Conservation (phyloP, 805 yeast genomes). For the Wickerhamomyces kurtzmanii region DNA sequence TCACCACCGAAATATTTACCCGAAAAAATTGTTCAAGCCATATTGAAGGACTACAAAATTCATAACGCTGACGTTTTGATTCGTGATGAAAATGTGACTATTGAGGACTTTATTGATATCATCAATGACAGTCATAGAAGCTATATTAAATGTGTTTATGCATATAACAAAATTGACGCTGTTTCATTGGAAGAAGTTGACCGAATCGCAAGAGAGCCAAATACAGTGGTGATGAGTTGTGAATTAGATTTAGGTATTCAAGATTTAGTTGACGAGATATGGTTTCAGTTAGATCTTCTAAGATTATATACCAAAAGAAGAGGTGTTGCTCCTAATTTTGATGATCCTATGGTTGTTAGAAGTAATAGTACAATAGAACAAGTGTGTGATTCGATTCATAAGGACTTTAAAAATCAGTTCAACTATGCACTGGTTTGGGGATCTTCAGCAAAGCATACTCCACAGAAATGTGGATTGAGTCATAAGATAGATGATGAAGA, state of each 20-base stretch:
- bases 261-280: conserved; percentile 85
- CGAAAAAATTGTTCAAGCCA: conserved; percentile 67
- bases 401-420: conserved; percentile 86
- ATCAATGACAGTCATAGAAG: conserved; percentile 82
- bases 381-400: conserved; percentile 85
- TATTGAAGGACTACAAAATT: conserved; percentile 78
- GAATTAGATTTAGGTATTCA: conserved; percentile 78
- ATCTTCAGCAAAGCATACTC: conserved; percentile 86
- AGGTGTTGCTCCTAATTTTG: conserved; percentile 72
- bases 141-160: conserved; percentile 86
- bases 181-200: conserved; percentile 93
- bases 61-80: conserved; percentile 91
- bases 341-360: conserved; percentile 88
- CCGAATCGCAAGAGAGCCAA: conserved; percentile 82
- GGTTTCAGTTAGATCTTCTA: conserved; percentile 76
- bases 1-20: conserved; percentile 76
- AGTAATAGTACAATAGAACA: conserved; percentile 69
- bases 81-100: conserved; percentile 80
- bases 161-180: conserved; percentile 91
- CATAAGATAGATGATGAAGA: conserved; percentile 89
- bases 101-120: conserved; percentile 89
- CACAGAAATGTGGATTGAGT: conserved; percentile 88
- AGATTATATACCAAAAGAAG: conserved; percentile 84
- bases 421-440: conserved; percentile 98
- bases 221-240: conserved; percentile 91